Percentiles rank a stretch among this genome's conserved stretches.
These are phyloP conservation scores for Ceratocystis papillata DNA, from an alignment of 2,329 filamentous ascomycete species.

Conservation along the genomic window DNA sequence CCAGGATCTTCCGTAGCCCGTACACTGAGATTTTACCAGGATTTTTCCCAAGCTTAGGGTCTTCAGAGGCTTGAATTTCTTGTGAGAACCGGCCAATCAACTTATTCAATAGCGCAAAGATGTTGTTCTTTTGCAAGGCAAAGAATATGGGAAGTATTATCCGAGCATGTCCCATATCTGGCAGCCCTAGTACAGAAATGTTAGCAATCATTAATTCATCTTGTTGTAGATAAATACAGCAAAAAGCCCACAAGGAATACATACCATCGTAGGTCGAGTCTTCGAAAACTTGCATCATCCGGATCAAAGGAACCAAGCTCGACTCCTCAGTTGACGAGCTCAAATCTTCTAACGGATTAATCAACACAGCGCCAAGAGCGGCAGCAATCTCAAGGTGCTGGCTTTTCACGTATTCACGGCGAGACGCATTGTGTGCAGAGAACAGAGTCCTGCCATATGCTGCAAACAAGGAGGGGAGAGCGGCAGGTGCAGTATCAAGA, in stretches of 20 bases:
- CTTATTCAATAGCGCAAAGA: conserved; percentile 60
- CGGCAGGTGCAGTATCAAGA: conserved; percentile 65
- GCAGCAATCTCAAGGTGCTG: conserved; percentile 48
- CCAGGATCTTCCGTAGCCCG: conserved; percentile 70
- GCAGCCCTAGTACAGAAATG: conserved; percentile 10
- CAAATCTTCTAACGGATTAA: conserved; percentile 38
- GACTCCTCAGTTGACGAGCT: conserved; percentile 35
- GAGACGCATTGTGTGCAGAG: conserved; percentile 48
- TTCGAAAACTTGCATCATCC: conserved; percentile 65
- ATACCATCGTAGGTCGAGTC: conserved; percentile 66
- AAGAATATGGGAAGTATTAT: conserved; percentile 67
- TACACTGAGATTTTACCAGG: conserved; percentile 42
- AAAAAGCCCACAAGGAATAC: conserved; percentile 31
- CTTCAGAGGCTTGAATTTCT: conserved; percentile 33
- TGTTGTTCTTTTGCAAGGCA: conserved; percentile 73
- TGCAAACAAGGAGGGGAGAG: conserved; percentile 77
- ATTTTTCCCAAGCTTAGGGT: conserved; percentile 36
- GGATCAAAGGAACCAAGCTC: conserved; percentile 70
- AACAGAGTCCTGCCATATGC: conserved; percentile 72
- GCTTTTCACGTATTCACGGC: conserved; percentile 49
- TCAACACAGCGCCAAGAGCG: conserved; percentile 59
- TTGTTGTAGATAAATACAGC: conserved; percentile 29
- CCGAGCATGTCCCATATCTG: conserved; percentile 37
- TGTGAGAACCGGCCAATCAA: conserved; percentile 60
- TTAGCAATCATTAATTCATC: background rate